Evolutionary conservation across 257 asterid genomes (phyloP).

Genomic region (Forsythia viridissima): DNA sequence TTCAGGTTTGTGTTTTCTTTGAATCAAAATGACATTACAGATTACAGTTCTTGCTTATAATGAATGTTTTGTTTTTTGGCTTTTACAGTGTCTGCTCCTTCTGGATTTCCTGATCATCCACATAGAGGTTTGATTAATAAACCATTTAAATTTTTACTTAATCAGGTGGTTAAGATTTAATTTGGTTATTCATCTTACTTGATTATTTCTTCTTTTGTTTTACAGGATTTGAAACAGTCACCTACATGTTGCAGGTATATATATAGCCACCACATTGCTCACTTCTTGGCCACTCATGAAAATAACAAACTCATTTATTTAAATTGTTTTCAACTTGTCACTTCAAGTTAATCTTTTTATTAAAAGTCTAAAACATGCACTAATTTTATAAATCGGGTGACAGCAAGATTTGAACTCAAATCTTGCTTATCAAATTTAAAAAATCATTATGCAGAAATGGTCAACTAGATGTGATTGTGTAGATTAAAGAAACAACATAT

Average conservation of each 20-base stretch:
- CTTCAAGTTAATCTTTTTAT: too few species aligned
- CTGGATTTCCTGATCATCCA: conserved; percentile 98
- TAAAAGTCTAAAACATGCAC: too few species aligned
- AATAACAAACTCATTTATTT: neutral
- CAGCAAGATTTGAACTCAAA: too few species aligned
- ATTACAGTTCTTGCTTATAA: neutral
- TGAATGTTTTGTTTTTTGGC: neutral
- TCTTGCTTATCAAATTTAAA: too few species aligned
- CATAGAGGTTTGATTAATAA: conserved; percentile 69
- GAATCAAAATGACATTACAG: neutral
- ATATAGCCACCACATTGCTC: neutral
- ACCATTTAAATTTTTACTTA: neutral
- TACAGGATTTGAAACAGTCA: conserved; percentile 93
- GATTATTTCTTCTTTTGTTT: neutral
- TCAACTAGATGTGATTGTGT: neutral
- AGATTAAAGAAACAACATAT: neutral
- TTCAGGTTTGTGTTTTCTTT: conserved; percentile 52
- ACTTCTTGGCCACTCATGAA: neutral
- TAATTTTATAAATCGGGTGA: too few species aligned
- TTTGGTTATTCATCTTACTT: neutral
- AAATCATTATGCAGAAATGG: neutral
- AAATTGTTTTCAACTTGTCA: neutral
- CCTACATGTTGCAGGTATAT: conserved; percentile 92
- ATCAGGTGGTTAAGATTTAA: neutral
- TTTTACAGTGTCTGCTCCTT: conserved; percentile 82